Evolutionary conservation across 345 rosid genomes (phyloP), one percentile per base, ranked within the genome.

Genomic region (Gossypium australe): DNA sequence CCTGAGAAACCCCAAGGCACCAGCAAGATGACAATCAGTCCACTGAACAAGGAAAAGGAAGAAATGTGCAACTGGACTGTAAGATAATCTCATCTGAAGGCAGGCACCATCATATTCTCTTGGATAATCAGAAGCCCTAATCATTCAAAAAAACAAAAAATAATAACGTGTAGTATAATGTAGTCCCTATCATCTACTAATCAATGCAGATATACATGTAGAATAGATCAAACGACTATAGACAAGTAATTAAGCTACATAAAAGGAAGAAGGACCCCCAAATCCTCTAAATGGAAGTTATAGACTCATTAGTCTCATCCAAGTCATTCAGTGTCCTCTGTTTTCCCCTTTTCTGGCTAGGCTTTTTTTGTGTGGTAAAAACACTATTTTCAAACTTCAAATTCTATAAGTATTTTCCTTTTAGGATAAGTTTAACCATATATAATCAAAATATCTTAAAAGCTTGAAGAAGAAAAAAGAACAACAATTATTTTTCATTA

Each of bases 31-130:
- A 75, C 93, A 95, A 80, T 89, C 97, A 9, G 97, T 90, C 99
- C 99, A 95, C 72, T 90, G 99, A 75, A 93, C 89, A 67, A 95
- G 98, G 83, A 93, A 95, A 60, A 95, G 91, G 64, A 95, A 87
- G 75, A 90, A 75, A 60, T 85, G 92, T 74, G 98, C 99, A 16
- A 90, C 94, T 2, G 97, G 96, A 77, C 98, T 90, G 83, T 91
- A 93, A 10, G 97, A 95, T 43, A 95, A 76, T 84, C 99, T 89
- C 99, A 95, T 93, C 77, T 93, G 98, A 53, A 95, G 93, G 81
- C 86, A 93, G 24, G 86, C 92, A n/a, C 93, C 98, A 72, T 93
- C 99, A 55, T 85, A 91, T 71, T 85, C 97, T 75, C 83, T 86
- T 17, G 92, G 97, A 82, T 89, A 87, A 75, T 85, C 97, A 68